A percentile compares a stretch with the other conserved stretches of the same genome.
phyloP scores from a whole-genome alignment of 768 basidiomycete species.

The Termitomyces sp. region DNA sequence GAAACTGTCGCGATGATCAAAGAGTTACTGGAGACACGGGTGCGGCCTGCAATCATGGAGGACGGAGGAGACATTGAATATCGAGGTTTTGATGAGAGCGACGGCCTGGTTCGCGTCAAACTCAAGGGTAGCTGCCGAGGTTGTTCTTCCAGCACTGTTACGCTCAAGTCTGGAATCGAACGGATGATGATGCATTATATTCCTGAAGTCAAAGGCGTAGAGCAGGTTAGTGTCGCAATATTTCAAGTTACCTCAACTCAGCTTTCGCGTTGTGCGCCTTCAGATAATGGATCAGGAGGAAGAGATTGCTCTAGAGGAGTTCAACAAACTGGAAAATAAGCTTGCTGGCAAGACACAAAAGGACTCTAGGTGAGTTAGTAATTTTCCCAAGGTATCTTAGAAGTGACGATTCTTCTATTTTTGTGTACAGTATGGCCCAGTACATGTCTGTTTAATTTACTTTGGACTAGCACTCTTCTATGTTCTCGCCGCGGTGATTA shows the following conservation, averaged over 20 bases:
- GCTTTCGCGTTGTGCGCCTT: constrained; percentile 2
- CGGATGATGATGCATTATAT: constrained; percentile 99
- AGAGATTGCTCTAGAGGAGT: constrained; percentile 79
- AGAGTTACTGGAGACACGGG: constrained; percentile 90
- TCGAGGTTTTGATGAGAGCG: constrained; percentile 79
- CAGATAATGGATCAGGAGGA: constrained; percentile 92
- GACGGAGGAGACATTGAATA: constrained; percentile 99
- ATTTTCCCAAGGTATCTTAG: not conserved
- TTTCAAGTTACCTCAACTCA: not conserved
- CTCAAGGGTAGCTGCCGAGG: constrained; percentile 97
- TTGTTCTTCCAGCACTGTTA: constrained; percentile 90
- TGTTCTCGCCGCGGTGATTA: not conserved
- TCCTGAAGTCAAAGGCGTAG: constrained; percentile 89
- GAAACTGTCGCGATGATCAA: constrained; percentile 99
- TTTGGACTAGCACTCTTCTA: not conserved
- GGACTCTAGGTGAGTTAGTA: constrained; percentile 36
- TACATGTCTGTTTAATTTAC: constrained; percentile 70
- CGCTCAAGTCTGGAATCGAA: constrained; percentile 95
- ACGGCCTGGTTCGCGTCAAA: constrained; percentile 78
- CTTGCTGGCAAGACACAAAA: constrained; percentile 42
- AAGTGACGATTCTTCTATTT: not conserved
- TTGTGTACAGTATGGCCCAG: constrained; percentile 56
- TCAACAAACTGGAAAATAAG: constrained; percentile 78
- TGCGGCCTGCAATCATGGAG: constrained; percentile 97
- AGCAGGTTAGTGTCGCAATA: constrained; percentile 52